Base-by-base conservation (phyloP, 192 early-diverging fungal species). In the Coemansia sp. region DNA sequence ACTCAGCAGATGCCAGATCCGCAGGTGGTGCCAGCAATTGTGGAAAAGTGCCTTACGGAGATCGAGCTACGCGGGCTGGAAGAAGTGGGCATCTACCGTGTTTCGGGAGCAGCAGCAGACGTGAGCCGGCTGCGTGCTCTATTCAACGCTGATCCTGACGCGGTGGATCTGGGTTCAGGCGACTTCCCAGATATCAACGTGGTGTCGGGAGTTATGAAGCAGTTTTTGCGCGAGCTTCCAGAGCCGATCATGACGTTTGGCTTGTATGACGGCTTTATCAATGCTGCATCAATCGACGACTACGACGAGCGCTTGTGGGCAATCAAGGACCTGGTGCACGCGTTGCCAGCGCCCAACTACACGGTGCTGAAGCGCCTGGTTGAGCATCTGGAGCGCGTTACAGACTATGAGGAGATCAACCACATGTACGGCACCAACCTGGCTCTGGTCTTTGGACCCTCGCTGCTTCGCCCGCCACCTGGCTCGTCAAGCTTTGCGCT, bases 401-500 rank as follows among this genome's bases (percentile, higher is more conserved):
- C 88, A 3, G 88, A 90, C 54, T 88, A 80, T 32, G 85, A 88
- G 56, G 81, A 82, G 30, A 76, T 84, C 40, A 97, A 93, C 63
- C 87, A 91, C 55, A 97, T 97, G 94, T 88, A 88, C 54, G 84
- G 87, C 7, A 83, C 81, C 20, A 97, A 97, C 56, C 82, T 97
- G 45, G 87, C 91, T 0, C 93, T 97, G 62, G 89, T 97, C n/a
- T 97, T 94, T 88, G 93, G 92, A 1, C 95, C 95, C 1, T 93
- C 91, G 12, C 68, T 97, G 46, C 64, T 97, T 23, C 83, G 84
- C 14, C 85, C 85, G 17, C 72, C 68, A 6, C 84, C 82, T 3
- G 83, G 83, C 0, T 78, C 83, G 16, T 70, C 80, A 20, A 81
- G 82, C 17, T 81, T 81, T 52, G 85, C 85, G 50, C 67, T 81